These are phyloP conservation scores for Linderniella brevidens DNA, from an alignment of 257 asterid species.

Conservation along the genomic window DNA sequence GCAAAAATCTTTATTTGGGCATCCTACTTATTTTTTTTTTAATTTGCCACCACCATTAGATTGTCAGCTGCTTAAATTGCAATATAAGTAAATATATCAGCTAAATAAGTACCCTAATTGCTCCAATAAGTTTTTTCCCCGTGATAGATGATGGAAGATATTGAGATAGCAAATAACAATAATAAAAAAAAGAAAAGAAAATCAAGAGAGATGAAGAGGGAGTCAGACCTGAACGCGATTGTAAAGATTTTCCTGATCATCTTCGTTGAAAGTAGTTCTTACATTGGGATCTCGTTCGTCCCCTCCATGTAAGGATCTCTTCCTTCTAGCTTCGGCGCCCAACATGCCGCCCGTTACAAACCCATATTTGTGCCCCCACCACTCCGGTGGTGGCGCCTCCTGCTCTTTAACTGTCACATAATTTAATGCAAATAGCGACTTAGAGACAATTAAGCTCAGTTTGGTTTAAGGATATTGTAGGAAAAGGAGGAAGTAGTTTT, in stretches of 20 bases:
- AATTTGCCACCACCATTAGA: not conserved
- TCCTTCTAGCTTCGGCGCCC: constrained; percentile 64
- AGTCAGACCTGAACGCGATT: constrained; percentile 60
- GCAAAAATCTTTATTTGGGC: not conserved
- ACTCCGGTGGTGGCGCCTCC: constrained; percentile 46
- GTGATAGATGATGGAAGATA: not conserved
- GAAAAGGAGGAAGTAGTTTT: too few species aligned
- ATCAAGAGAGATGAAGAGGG: constrained; percentile 4
- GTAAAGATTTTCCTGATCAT: constrained; percentile 92
- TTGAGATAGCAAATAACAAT: not conserved
- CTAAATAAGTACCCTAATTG: too few species aligned
- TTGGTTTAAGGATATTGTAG: too few species aligned
- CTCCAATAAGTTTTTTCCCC: not conserved
- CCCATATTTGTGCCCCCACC: constrained; percentile 90
- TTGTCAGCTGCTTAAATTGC: too few species aligned
- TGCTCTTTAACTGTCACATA: constrained; percentile 9
- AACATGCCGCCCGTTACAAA: constrained; percentile 78
- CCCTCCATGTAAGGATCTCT: constrained; percentile 19
- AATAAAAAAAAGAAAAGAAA: not conserved
- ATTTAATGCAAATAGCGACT: not conserved
- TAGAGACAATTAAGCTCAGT: not conserved
- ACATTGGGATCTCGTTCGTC: constrained; percentile 16
- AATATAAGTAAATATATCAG: too few species aligned
- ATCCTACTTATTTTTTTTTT: not conserved
- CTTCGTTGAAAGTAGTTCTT: constrained; percentile 55